A percentile compares a stretch with the other conserved stretches of the same genome.
These are phyloP conservation scores for Botrytis pseudocinerea DNA, from an alignment of 2,329 filamentous ascomycete species.

Conservation along the genomic window DNA sequence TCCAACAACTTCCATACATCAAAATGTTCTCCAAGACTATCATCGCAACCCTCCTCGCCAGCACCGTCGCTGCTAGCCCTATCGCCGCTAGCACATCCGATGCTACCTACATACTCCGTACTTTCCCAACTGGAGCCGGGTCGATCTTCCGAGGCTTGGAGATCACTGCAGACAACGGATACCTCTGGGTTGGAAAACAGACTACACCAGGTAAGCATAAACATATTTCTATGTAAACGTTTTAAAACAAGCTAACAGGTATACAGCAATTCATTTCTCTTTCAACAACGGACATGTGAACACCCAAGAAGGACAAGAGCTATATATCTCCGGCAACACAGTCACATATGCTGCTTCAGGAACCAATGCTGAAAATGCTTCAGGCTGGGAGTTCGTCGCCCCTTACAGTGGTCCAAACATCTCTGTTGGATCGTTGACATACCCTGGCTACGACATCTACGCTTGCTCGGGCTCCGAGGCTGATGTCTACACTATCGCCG, in stretches of 20 bases:
- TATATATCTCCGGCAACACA: not conserved
- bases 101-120: not conserved
- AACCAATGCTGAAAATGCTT: accelerated
- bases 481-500: not conserved
- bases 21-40: not conserved
- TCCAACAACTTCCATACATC: not conserved
- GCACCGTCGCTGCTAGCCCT: not conserved
- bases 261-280: not conserved
- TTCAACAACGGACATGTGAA: not conserved
- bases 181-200: not conserved
- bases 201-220: not conserved
- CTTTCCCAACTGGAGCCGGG: not conserved
- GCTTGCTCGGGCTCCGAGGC: not conserved
- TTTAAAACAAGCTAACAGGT: not conserved
- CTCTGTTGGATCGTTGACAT: not conserved
- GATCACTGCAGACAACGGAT: not conserved
- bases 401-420: not conserved
- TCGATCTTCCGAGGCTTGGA: not conserved
- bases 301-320: not conserved
- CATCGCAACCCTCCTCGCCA: not conserved
- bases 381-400: not conserved
- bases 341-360: not conserved
- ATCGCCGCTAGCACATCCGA: not conserved
- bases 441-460: not conserved
- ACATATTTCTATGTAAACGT: not conserved